These are phyloP conservation scores for Ballota nigra DNA, from an alignment of 257 asterid species.

Conservation along the genomic window DNA sequence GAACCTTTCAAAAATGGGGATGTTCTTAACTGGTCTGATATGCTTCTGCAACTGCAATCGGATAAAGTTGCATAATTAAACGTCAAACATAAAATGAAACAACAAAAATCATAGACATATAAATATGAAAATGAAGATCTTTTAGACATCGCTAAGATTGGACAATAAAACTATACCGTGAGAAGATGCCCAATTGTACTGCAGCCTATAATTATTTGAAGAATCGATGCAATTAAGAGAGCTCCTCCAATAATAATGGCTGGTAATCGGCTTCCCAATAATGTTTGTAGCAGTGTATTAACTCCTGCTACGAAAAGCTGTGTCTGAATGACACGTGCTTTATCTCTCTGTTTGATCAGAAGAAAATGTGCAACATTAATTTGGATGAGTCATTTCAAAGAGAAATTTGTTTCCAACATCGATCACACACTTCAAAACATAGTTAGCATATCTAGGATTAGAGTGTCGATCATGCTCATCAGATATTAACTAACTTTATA, in stretches of 20 bases:
- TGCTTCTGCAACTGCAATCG: slow-evolving; percentile 83
- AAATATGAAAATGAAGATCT: background rate
- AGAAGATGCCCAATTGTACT: slow-evolving; percentile 95
- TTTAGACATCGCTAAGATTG: background rate
- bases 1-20: slow-evolving; percentile 79
- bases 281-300: slow-evolving; percentile 81
- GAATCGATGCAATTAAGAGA: slow-evolving; percentile 73
- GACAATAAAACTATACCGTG: slow-evolving; percentile 54
- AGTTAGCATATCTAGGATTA: no score
- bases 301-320: slow-evolving; percentile 84
- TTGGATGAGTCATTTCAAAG: no score
- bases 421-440: no score
- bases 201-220: slow-evolving; percentile 81
- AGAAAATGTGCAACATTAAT: background rate
- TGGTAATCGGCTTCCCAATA: slow-evolving; percentile 88
- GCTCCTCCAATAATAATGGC: slow-evolving; percentile 90
- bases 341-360: slow-evolving; percentile 53
- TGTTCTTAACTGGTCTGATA: slow-evolving; percentile 57
- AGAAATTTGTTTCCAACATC: no score
- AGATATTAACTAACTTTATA: no score
- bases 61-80: slow-evolving; percentile 22
- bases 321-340: slow-evolving; percentile 78
- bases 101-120: slow-evolving; percentile 4
- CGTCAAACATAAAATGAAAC: slow-evolving; percentile 32
- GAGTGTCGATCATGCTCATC: no score